Base-by-base conservation (phyloP, 2,329 filamentous ascomycete species). In the Fusarium sp. region DNA sequence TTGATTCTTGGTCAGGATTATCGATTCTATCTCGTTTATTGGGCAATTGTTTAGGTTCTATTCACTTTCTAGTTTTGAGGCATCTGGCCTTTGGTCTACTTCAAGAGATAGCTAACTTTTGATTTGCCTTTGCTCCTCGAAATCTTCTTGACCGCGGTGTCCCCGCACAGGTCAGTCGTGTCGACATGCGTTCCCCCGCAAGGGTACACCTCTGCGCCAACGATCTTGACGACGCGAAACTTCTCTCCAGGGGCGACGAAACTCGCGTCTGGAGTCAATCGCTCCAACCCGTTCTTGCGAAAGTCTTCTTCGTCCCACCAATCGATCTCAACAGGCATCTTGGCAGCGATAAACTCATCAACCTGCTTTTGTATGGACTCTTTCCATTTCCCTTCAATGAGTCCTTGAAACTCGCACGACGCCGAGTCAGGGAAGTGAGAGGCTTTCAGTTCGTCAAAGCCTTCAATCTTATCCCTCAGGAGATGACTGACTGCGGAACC, bases 121-220 rank as follows among this genome's bases (percentile, higher is more conserved):
- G 73, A 75, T 47, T 64, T 71, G 3, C 73, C 73, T 44, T 75
- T 75, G 16, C 51, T 72, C n/a, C 73, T 71, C 2, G 73, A 55
- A 40, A 94, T 91, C 81, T 91, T 92, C 82, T 85, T 90, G 5
- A 94, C 89, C 4, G 81, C 87, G 6, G 89, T 88, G 75, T 86
- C 85, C 1, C 90, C 89, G 73, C 87, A 89, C 64, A 85, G 71
- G 61, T 86, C 83, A 18, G 90, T 91, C 16, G 81, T 85, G 31
- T 86, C 82, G 4, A 94, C 91, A 82, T 94, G 92, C 28, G 92
- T 94, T 0, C 92, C 92, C 8, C 92, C 92, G 77, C 92, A 94
- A 1, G 92, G 91, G 81, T 94, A 94, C 28, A 86, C 86, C 71
- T 91, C 92, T 1, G 88, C 86, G 0, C 91, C 91, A 1, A 89